Percentiles rank a stretch among this genome's conserved stretches.
phyloP scores from a whole-genome alignment of 805 yeast species.

The Yarrowia osloensis region DNA sequence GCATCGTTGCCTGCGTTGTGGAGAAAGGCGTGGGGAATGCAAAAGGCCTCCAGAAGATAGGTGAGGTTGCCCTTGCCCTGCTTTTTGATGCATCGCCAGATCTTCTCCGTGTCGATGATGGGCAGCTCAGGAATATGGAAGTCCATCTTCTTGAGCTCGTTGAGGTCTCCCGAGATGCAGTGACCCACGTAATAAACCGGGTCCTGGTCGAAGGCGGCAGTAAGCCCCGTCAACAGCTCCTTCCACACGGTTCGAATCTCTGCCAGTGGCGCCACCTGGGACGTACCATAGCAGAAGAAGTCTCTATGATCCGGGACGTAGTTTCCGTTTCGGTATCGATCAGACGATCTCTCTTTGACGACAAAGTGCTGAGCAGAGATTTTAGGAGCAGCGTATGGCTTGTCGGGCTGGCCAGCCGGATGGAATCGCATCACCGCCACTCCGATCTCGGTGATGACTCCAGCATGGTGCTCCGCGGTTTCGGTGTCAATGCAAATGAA shows the following conservation, averaged over 20 bases:
- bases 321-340: constrained; percentile 48
- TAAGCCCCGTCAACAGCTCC: neutral
- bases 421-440: constrained; percentile 36
- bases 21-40: constrained; percentile 58
- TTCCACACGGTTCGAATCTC: constrained; percentile 41
- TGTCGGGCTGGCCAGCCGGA: constrained; percentile 13
- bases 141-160: constrained; percentile 53
- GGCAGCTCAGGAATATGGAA: constrained; percentile 47
- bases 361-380: constrained; percentile 29
- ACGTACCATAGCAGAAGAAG: constrained; percentile 54
- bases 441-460: constrained; percentile 32
- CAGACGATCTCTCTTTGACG: constrained; percentile 17
- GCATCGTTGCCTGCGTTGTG: constrained; percentile 78
- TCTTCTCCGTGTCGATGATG: constrained; percentile 51
- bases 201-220: neutral
- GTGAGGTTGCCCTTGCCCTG: constrained; percentile 41
- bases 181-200: constrained; percentile 56
- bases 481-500: constrained; percentile 31
- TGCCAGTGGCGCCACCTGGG: constrained; percentile 46
- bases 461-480: constrained; percentile 18
- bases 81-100: constrained; percentile 45
- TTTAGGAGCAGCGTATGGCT: constrained; percentile 9
- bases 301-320: constrained; percentile 58
- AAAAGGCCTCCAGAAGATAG: constrained; percentile 49
- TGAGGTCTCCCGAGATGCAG: constrained; percentile 55